A percentile compares a stretch with the other conserved stretches of the same genome.
Conservation (phyloP, 805 yeast species). For the Kockiozyma suomiensis region DNA sequence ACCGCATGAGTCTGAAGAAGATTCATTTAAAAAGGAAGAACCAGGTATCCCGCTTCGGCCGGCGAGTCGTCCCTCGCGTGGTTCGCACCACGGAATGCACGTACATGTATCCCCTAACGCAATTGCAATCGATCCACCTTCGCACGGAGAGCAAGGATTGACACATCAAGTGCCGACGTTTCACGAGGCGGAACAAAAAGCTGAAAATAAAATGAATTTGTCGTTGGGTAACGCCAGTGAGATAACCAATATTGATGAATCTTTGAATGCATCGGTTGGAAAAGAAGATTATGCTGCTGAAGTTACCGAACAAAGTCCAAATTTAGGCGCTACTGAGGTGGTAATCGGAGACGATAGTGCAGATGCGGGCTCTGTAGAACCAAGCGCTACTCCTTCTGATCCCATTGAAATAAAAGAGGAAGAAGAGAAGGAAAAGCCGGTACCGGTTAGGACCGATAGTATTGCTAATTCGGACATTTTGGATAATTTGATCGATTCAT, state of each 20-base stretch:
- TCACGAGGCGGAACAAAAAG: neutral
- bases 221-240: neutral
- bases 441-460: slow-evolving; percentile 7
- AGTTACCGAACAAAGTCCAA: neutral
- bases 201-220: slow-evolving; percentile 1
- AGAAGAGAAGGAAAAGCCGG: neutral
- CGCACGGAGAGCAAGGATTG: neutral
- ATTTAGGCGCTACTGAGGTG: neutral
- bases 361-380: neutral
- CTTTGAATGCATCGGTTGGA: neutral
- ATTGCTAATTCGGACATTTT: slow-evolving; percentile 14
- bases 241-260: neutral
- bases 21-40: no score
- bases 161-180: slow-evolving; percentile 16
- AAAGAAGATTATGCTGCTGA: neutral
- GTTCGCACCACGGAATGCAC: slow-evolving; percentile 6
- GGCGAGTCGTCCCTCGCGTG: slow-evolving; percentile 1
- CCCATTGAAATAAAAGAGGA: neutral
- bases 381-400: neutral
- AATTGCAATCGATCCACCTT: slow-evolving; percentile 13
- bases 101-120: slow-evolving; percentile 22
- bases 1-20: neutral
- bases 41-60: no score
- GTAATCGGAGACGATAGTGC: neutral
- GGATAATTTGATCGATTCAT: slow-evolving; percentile 17